These are phyloP conservation scores for Entomortierella chlamydospora DNA, from an alignment of 192 early-diverging fungal species.

Conservation along the genomic window DNA sequence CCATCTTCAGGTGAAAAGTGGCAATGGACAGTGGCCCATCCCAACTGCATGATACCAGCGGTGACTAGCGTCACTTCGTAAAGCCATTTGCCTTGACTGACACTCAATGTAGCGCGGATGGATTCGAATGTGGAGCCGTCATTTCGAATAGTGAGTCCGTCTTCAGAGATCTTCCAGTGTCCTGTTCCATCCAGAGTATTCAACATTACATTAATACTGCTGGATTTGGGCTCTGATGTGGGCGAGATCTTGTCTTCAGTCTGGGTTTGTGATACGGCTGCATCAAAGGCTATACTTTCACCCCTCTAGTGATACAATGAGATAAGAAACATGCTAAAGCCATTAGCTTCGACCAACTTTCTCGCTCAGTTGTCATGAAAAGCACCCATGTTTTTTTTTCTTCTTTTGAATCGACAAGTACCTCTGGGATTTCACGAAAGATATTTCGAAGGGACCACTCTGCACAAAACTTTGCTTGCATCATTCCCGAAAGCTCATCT, in stretches of 20 bases:
- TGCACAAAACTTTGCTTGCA: slow-evolving; percentile 62
- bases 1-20: slow-evolving; percentile 83
- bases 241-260: neutral
- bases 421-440: slow-evolving; percentile 54
- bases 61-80: slow-evolving; percentile 78
- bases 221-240: neutral
- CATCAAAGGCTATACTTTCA: neutral
- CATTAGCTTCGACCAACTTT: neutral
- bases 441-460: slow-evolving; percentile 64
- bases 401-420: neutral
- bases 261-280: neutral
- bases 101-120: slow-evolving; percentile 65
- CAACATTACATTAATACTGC: slow-evolving; percentile 59
- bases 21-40: slow-evolving; percentile 76
- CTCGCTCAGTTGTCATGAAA: neutral
- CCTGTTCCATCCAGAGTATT: slow-evolving; percentile 67
- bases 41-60: slow-evolving; percentile 85
- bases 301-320: neutral
- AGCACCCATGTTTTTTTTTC: neutral
- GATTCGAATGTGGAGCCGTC: slow-evolving; percentile 86
- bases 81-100: slow-evolving; percentile 72
- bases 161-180: slow-evolving; percentile 64
- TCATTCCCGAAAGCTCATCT: slow-evolving; percentile 41
- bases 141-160: slow-evolving; percentile 74
- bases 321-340: neutral